Evolutionary conservation across 78 protist species (phyloP).

Genomic region (Dictyostelium firmibasis): DNA sequence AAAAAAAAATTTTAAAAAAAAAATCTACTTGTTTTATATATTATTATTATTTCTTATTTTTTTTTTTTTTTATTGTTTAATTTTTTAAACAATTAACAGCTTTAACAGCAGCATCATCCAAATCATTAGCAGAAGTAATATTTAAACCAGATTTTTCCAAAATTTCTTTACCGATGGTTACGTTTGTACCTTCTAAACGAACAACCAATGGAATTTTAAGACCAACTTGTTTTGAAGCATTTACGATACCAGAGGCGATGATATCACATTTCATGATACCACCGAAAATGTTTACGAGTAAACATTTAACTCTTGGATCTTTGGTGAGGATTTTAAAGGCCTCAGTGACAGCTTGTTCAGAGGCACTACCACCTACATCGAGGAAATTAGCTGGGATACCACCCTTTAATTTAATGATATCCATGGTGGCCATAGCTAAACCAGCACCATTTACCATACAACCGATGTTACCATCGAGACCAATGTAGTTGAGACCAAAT

Average conservation of each 20-base stretch:
- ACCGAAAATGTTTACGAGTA: slow-evolving; percentile 96
- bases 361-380: slow-evolving; percentile 98
- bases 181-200: slow-evolving; percentile 95
- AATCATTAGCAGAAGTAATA: slow-evolving; percentile 87
- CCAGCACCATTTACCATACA: slow-evolving; percentile 99
- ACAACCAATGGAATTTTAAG: slow-evolving; percentile 87
- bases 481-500: slow-evolving; percentile 97
- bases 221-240: slow-evolving; percentile 85
- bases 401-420: slow-evolving; percentile 93
- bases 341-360: slow-evolving; percentile 82
- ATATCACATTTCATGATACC: slow-evolving; percentile 96
- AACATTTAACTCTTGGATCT: slow-evolving; percentile 82
- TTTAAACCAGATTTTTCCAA: slow-evolving; percentile 85
- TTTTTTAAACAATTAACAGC: slow-evolving; percentile 74
- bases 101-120: slow-evolving; percentile 94
- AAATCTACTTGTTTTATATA: not conserved
- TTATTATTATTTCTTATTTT: not conserved
- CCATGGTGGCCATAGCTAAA: slow-evolving; percentile 99
- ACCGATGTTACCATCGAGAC: slow-evolving; percentile 98
- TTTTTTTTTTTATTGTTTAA: not conserved
- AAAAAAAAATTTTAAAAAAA: not conserved
- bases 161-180: slow-evolving; percentile 85
- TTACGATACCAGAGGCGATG: slow-evolving; percentile 94
- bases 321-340: slow-evolving; percentile 95
- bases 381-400: slow-evolving; percentile 99